Evolutionary conservation across 495 filamentous ascomycete species (phyloP).

Genomic region (Hypoxylon lienhwacheense): DNA sequence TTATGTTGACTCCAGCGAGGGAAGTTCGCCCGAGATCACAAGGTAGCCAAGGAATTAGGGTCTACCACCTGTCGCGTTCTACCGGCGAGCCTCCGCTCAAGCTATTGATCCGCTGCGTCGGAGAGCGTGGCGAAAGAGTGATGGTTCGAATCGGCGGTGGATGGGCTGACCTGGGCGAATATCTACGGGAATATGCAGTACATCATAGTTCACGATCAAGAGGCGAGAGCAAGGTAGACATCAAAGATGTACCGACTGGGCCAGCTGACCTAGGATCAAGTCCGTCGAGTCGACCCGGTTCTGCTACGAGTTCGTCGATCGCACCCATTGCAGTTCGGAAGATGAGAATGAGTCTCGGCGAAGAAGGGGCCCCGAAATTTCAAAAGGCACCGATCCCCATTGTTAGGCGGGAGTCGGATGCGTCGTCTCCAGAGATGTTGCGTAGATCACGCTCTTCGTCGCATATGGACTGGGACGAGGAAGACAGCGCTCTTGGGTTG

Average conservation of each 20-base stretch:
- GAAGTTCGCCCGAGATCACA: conserved; percentile 47
- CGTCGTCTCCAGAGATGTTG: conserved; percentile 42
- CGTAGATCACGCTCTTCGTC: conserved; percentile 49
- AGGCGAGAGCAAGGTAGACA: conserved; percentile 56
- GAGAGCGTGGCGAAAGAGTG: conserved; percentile 85
- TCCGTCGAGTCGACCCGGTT: conserved; percentile 46
- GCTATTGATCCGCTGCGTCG: conserved; percentile 88
- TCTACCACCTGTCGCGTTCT: conserved; percentile 88
- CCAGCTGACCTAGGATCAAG: conserved; percentile 40
- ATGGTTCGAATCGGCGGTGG: conserved; percentile 98
- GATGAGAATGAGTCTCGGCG: conserved; percentile 47
- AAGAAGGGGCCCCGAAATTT: conserved; percentile 30
- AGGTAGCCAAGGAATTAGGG: conserved; percentile 70
- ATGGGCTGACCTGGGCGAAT: conserved; percentile 94
- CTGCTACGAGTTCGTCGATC: conserved; percentile 43
- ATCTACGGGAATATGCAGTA: conserved; percentile 86
- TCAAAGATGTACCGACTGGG: conserved; percentile 55
- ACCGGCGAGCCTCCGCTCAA: conserved; percentile 85
- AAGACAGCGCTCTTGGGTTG: conserved; percentile 60
- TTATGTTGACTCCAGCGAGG: conserved; percentile 64
- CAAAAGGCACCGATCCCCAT: conserved; percentile 44
- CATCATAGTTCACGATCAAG: conserved; percentile 75
- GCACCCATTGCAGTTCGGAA: conserved; percentile 53
- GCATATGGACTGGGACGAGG: conserved; percentile 55
- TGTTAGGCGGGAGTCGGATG: conserved; percentile 25